These are phyloP conservation scores for Groenewaldozyma salmanticensis DNA, from an alignment of 805 yeast species.

Conservation along the genomic window DNA sequence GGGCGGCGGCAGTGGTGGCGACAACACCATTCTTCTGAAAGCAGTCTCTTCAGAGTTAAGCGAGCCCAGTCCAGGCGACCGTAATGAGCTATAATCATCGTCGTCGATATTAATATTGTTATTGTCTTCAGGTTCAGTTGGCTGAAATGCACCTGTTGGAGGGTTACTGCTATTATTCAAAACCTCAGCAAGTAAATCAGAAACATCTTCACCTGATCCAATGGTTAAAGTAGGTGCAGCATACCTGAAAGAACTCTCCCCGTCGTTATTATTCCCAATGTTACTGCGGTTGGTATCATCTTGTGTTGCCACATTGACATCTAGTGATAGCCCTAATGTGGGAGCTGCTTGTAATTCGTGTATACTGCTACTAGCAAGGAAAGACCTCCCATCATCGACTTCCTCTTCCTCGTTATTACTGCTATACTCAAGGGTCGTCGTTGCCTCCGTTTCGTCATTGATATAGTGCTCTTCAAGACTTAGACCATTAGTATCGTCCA, in stretches of 20 bases:
- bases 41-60: neutral
- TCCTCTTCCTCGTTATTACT: too few species aligned
- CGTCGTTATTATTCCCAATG: neutral
- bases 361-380: slow-evolving; percentile 1
- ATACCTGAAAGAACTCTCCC: neutral
- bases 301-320: neutral
- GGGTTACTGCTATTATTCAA: slow-evolving; percentile 1
- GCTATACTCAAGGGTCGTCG: too few species aligned
- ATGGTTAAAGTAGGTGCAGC: slow-evolving; percentile 5
- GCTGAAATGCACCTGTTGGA: neutral
- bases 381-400: too few species aligned
- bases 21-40: neutral
- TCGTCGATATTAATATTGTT: too few species aligned
- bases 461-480: too few species aligned
- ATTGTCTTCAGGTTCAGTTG: too few species aligned
- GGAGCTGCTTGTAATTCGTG: slow-evolving; percentile 17
- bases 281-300: too few species aligned
- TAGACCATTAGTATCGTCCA: too few species aligned
- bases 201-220: slow-evolving; percentile 7
- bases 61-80: neutral
- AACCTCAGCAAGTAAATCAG: slow-evolving; percentile 12
- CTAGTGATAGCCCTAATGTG: slow-evolving; percentile 18
- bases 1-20: too few species aligned
- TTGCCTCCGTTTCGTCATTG: too few species aligned
- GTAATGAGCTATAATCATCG: neutral